Conservation (phyloP, 148 eudicot genomes). For the Chenopodium formosanum region DNA sequence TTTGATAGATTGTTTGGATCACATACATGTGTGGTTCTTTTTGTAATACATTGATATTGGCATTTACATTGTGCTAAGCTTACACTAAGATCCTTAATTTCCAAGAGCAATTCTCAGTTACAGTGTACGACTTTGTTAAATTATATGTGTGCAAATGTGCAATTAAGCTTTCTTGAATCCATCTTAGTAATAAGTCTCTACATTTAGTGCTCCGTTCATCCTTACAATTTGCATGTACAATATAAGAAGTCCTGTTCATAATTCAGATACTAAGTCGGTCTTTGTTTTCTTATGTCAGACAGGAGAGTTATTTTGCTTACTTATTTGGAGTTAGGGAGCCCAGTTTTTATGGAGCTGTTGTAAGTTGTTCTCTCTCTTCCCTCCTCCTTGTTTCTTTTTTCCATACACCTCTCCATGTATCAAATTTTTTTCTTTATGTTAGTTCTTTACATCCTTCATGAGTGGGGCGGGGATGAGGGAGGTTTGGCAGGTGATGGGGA, state of each 20-base stretch:
- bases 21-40: no score
- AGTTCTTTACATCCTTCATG: no score
- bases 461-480: no score
- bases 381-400: no score
- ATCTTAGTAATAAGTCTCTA: not conserved
- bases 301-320: constrained; percentile 98
- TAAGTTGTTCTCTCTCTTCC: constrained; percentile 42
- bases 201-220: not conserved
- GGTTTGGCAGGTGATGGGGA: no score
- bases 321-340: constrained; percentile 97
- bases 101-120: not conserved
- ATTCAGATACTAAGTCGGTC: constrained; percentile 5
- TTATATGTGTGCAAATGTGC: not conserved
- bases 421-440: not conserved
- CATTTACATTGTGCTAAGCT: no score
- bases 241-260: not conserved
- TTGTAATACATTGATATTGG: no score
- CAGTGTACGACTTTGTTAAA: not conserved
- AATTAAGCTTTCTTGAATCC: not conserved
- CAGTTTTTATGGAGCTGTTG: constrained; percentile 87
- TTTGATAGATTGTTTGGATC: no score
- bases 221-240: not conserved
- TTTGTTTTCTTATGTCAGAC: constrained; percentile 45
- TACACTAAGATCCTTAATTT: not conserved
- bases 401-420: not conserved